These are phyloP conservation scores for Exophiala oligosperma DNA, from an alignment of 2,329 filamentous ascomycete genomes.

Conservation along the genomic window DNA sequence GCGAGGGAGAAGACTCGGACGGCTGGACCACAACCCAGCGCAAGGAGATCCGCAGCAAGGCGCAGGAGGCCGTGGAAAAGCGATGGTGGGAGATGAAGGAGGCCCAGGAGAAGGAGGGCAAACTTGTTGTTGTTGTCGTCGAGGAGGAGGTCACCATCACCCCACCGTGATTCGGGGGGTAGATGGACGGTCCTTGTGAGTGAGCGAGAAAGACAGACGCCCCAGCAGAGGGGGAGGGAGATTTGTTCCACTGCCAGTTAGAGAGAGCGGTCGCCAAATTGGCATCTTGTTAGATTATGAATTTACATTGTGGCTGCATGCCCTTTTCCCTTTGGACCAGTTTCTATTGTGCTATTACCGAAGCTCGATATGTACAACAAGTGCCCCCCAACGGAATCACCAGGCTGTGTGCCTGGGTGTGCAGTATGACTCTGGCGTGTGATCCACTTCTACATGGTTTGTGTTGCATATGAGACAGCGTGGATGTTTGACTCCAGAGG, in stretches of 20 bases:
- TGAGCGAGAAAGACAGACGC: background rate
- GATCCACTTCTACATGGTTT: no score
- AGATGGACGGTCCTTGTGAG: no score
- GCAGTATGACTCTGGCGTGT: no score
- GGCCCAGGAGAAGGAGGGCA: conserved; percentile 12
- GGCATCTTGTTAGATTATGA: background rate
- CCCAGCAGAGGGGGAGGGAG: background rate
- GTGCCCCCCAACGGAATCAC: no score
- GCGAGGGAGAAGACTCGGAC: conserved; percentile 13
- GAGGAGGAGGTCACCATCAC: background rate
- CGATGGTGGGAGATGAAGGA: conserved; percentile 12
- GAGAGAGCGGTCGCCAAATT: background rate
- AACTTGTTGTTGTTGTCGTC: background rate
- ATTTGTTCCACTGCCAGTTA: background rate
- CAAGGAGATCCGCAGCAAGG: conserved; percentile 9
- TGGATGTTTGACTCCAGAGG: no score
- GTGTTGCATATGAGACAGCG: no score
- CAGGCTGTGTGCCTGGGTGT: no score
- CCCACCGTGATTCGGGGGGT: background rate
- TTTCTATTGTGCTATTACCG: no score
- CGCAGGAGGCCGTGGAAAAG: conserved; percentile 9
- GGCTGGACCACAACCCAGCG: conserved; percentile 15
- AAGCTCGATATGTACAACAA: no score
- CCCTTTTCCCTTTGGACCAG: no score
- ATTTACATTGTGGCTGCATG: no score